phyloP scores from a whole-genome alignment of 2,329 filamentous ascomycete genomes.

The Aspergillus costaricaensis region DNA sequence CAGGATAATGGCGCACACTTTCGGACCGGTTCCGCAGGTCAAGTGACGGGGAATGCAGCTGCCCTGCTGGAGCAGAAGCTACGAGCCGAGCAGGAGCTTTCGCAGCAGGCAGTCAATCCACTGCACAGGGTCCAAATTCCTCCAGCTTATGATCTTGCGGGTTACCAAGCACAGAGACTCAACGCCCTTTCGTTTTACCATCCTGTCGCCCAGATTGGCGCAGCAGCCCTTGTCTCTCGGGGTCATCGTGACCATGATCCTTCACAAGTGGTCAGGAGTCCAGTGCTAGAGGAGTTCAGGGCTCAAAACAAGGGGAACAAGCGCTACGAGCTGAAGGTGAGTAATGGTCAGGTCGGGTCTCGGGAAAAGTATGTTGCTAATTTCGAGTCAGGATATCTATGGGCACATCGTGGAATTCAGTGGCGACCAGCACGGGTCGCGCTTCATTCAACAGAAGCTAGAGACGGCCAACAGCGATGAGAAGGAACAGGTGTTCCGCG shows the following conservation, averaged over 20 bases:
- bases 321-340: slow-evolving; percentile 76
- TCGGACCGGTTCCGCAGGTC: slow-evolving; percentile 47
- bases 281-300: slow-evolving; percentile 77
- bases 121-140: slow-evolving; percentile 36
- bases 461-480: slow-evolving; percentile 93
- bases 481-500: slow-evolving; percentile 85
- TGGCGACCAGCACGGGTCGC: slow-evolving; percentile 91
- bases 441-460: slow-evolving; percentile 92
- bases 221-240: slow-evolving; percentile 42
- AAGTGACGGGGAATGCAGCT: slow-evolving; percentile 47
- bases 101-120: slow-evolving; percentile 28
- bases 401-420: slow-evolving; percentile 89
- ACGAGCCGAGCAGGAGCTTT: slow-evolving; percentile 44
- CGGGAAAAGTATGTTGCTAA: slow-evolving; percentile 9
- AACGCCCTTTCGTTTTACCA: slow-evolving; percentile 42
- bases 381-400: slow-evolving; percentile 68
- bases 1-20: slow-evolving; percentile 49
- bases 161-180: slow-evolving; percentile 33
- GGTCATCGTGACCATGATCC: slow-evolving; percentile 60
- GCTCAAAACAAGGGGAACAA: slow-evolving; percentile 69
- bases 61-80: slow-evolving; percentile 53
- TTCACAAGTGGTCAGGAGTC: slow-evolving; percentile 66
- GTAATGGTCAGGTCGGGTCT: neutral
- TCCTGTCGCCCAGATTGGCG: slow-evolving; percentile 33
- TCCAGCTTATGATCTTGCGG: slow-evolving; percentile 36